Base-by-base conservation (phyloP, 768 basidiomycete species). In the Cyclocybe cylindracea region DNA sequence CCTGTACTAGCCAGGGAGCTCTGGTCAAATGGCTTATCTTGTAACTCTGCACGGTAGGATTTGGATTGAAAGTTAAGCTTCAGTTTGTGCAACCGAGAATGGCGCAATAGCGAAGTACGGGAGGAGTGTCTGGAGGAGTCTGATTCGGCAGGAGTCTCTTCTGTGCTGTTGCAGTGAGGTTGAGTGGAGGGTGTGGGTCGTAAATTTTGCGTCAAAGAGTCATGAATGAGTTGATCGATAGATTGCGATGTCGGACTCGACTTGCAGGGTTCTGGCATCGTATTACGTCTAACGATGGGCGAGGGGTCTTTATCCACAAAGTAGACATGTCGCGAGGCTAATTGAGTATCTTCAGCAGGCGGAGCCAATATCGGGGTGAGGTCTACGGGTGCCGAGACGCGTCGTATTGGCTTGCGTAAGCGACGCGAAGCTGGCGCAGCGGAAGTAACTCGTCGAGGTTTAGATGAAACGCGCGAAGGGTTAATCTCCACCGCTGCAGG, bases 291-390 rank as follows among this genome's bases (percentile, higher is more conserved):
- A 18, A 51, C 31, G 13, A 61, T 53, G 43, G 57, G 49, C 9
- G 56, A 11, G 19, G 39, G 29, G 16, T 50, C 32, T 19, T 58
- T 55, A 50, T 71, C 70, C 32, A 62, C 61, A 48, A 72, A 73
- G 58, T 62, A 73, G 6, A 71, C 70, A 40, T 59, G 71, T 37
- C 63, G 60, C 3, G 56, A 45, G 32, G 44, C 58, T 31, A 51
- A 40, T 9, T 46, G 48, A 5, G 35, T 36, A 39, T 59, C 62
- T 36, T 57, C 55, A 11, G 51, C 44, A 18, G 46, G 50, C 19
- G 60, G 57, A 32, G 56, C 50, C 43, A 65, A 53, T 37, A 66
- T 63, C 6, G 66, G 59, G 7, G 55, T 51, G 18, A 64, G 50
- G 39, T 60, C 46, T 37, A 58, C 51, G 9, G 61, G 65, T 9